A percentile compares a stretch with the other conserved stretches of the same genome.
Conservation (phyloP, 139 green algal species). For the Gonium pectorale region DNA sequence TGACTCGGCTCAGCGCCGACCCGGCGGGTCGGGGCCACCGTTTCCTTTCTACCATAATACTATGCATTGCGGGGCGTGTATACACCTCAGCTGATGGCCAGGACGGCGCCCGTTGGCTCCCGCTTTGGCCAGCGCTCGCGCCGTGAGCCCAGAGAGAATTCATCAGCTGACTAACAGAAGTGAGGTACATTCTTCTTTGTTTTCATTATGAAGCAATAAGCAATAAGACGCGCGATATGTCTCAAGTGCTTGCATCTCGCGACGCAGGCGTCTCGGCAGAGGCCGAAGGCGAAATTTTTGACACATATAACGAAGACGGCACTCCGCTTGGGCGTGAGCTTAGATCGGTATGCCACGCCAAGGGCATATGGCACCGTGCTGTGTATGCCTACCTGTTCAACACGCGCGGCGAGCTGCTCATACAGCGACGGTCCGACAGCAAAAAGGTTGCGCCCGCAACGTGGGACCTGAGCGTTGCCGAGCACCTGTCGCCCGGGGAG, state of each 20-base stretch:
- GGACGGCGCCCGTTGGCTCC: too few species aligned
- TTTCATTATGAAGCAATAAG: background rate
- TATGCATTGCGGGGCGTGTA: too few species aligned
- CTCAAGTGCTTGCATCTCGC: background rate
- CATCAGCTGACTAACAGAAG: too few species aligned
- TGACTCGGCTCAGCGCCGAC: too few species aligned
- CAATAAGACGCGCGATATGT: background rate
- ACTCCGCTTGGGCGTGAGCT: constrained; percentile 31
- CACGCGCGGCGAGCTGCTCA: constrained; percentile 57
- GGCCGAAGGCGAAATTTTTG: constrained; percentile 52
- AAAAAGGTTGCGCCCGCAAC: constrained; percentile 78
- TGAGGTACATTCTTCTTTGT: background rate
- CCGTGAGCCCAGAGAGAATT: too few species aligned
- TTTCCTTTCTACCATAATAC: too few species aligned
- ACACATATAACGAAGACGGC: constrained; percentile 45
- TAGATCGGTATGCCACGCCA: constrained; percentile 23
- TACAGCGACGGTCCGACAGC: constrained; percentile 65
- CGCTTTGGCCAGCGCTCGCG: too few species aligned
- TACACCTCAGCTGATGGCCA: too few species aligned
- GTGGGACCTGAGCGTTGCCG: constrained; percentile 80
- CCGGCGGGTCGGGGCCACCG: too few species aligned
- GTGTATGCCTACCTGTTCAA: constrained; percentile 79
- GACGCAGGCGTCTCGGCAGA: constrained; percentile 35
- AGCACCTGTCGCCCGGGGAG: constrained; percentile 79
- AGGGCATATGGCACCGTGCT: constrained; percentile 69